phyloP scores from a whole-genome alignment of 1,284 basidiomycete genomes.

The Cutaneotrichosporon sp. region DNA sequence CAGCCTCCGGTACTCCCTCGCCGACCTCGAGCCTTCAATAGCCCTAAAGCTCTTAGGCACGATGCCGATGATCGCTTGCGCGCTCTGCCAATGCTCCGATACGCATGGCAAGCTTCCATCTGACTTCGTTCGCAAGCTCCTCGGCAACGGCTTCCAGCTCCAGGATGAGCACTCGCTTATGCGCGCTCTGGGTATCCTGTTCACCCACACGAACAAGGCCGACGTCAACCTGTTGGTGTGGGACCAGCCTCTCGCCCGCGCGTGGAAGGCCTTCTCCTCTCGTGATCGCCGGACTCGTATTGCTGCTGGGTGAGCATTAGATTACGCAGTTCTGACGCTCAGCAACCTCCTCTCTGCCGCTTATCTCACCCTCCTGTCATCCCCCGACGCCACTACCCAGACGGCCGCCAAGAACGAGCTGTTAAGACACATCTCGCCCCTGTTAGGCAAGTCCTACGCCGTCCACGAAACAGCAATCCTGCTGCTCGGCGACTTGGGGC shows the following conservation, averaged over 20 bases:
- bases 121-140: constrained; percentile 4
- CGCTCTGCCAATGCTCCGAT: constrained; percentile 11
- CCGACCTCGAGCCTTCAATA: constrained; percentile 7
- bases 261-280: constrained; percentile 21
- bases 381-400: not conserved
- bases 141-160: constrained; percentile 3
- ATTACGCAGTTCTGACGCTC: not conserved
- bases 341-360: constrained; percentile 21
- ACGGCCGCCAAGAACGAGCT: not conserved
- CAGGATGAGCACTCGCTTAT: constrained; percentile 20
- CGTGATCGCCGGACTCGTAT: constrained; percentile 28
- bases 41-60: constrained; percentile 13
- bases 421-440: not conserved
- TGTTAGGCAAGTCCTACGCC: not conserved
- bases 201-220: constrained; percentile 18
- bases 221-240: constrained; percentile 5
- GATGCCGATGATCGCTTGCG: constrained; percentile 19
- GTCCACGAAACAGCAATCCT: constrained; percentile 33
- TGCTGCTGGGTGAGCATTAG: constrained; percentile 16
- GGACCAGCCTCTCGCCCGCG: constrained; percentile 10
- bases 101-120: constrained; percentile 12
- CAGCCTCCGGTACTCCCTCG: constrained; percentile 6
- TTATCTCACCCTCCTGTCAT: not conserved
- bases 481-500: constrained; percentile 49
- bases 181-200: constrained; percentile 20